Percentiles rank a stretch among this genome's conserved stretches.
Conservation (phyloP, 202 grass and related monocot species). For the Musa balbisiana region DNA sequence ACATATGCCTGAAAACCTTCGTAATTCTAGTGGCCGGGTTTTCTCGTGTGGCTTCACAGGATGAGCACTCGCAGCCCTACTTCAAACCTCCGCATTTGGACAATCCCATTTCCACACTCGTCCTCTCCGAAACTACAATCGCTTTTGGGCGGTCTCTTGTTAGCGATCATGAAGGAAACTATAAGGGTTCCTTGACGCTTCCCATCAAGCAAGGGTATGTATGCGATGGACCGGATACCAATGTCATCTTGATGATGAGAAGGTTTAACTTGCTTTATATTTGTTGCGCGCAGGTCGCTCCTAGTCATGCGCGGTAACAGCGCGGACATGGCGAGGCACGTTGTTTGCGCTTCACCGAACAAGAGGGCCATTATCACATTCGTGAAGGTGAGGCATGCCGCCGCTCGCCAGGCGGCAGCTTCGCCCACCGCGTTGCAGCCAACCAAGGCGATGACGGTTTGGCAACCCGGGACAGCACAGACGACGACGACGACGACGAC, state of each 20-base stretch:
- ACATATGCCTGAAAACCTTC: too few species aligned
- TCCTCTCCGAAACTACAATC: constrained; percentile 82
- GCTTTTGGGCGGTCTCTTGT: constrained; percentile 85
- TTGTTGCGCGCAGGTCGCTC: constrained; percentile 44
- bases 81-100: constrained; percentile 97
- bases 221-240: neutral
- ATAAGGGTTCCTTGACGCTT: constrained; percentile 83
- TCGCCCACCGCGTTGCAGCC: constrained; percentile 46
- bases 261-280: neutral
- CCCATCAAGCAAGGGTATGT: constrained; percentile 81
- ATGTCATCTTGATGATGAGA: neutral
- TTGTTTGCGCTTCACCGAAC: constrained; percentile 77
- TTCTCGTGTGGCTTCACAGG: constrained; percentile 33
- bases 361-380: constrained; percentile 83
- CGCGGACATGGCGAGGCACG: constrained; percentile 88
- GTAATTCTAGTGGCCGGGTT: too few species aligned
- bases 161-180: constrained; percentile 92
- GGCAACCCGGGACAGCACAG: constrained; percentile 40
- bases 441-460: constrained; percentile 62
- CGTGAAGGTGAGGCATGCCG: constrained; percentile 49
- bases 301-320: constrained; percentile 98
- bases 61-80: constrained; percentile 92
- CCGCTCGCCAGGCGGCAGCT: constrained; percentile 32
- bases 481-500: too few species aligned
- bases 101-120: constrained; percentile 86